These are phyloP conservation scores for Bromus sterilis DNA, from an alignment of 176 grass and related monocot genomes.

Conservation along the genomic window DNA sequence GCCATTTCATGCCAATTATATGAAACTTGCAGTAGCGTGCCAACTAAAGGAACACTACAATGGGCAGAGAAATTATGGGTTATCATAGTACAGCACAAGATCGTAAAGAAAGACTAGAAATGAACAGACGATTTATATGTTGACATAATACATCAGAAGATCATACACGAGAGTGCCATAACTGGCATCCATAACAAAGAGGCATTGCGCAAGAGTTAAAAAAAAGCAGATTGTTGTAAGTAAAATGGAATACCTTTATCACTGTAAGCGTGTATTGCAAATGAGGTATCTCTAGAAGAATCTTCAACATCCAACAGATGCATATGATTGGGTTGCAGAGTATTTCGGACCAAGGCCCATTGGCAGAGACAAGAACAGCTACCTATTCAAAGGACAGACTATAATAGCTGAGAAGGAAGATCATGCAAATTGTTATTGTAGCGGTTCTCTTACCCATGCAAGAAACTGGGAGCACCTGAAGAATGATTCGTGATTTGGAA, in stretches of 20 bases:
- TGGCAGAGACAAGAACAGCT: conserved; percentile 26
- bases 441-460: conserved; percentile 58
- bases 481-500: conserved; percentile 38
- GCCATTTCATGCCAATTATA: not conserved
- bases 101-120: not conserved
- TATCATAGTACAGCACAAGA: not conserved
- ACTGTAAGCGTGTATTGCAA: conserved; percentile 54
- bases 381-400: conserved; percentile 34
- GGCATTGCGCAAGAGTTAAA: not conserved
- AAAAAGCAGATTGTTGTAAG: not conserved
- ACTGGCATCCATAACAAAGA: not conserved
- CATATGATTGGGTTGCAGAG: conserved; percentile 64
- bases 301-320: conserved; percentile 78
- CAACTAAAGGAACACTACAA: not conserved
- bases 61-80: not conserved
- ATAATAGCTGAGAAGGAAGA: not conserved
- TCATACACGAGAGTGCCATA: not conserved
- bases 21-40: not conserved
- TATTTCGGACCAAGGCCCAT: conserved; percentile 48
- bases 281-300: conserved; percentile 74
- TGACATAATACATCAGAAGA: not conserved
- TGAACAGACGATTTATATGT: not conserved
- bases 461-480: conserved; percentile 51
- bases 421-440: not conserved
- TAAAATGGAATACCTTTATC: conserved; percentile 47